Evolutionary conservation across 2,329 filamentous ascomycete species (phyloP).

Genomic region (Seiridium unicorne): DNA sequence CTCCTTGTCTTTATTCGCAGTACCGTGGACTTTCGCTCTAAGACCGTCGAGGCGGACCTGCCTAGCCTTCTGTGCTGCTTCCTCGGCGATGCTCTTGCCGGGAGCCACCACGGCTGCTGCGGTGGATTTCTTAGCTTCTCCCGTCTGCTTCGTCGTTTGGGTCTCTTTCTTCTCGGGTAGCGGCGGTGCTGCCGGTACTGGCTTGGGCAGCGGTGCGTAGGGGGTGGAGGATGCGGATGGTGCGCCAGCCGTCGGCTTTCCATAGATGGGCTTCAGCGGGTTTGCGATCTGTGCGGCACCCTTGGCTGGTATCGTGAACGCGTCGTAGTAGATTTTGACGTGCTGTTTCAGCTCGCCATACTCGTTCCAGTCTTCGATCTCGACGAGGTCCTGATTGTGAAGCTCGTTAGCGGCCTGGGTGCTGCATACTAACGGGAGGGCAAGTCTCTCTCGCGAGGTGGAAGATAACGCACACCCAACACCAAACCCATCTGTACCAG

Average conservation of each 20-base stretch:
- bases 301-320: constrained; percentile 57
- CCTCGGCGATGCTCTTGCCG: constrained; percentile 58
- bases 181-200: constrained; percentile 24
- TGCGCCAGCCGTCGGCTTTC: constrained; percentile 28
- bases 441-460: neutral
- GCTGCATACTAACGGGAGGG: neutral
- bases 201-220: constrained; percentile 11
- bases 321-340: constrained; percentile 67
- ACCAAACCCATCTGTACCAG: constrained; percentile 85
- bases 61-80: constrained; percentile 65
- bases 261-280: constrained; percentile 17
- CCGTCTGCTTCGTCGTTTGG: constrained; percentile 13
- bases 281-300: constrained; percentile 47
- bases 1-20: constrained; percentile 14
- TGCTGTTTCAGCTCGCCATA: constrained; percentile 92
- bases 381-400: constrained; percentile 71
- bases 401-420: neutral
- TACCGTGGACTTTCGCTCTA: constrained; percentile 53
- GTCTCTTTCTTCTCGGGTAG: constrained; percentile 28
- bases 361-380: constrained; percentile 99
- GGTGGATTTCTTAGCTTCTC: constrained; percentile 19
- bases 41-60: constrained; percentile 53
- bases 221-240: constrained; percentile 20
- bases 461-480: constrained; percentile 68
- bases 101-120: constrained; percentile 29